Conservation (phyloP, 352 stramenopile genomes). For the Paralagenidium karlingii region DNA sequence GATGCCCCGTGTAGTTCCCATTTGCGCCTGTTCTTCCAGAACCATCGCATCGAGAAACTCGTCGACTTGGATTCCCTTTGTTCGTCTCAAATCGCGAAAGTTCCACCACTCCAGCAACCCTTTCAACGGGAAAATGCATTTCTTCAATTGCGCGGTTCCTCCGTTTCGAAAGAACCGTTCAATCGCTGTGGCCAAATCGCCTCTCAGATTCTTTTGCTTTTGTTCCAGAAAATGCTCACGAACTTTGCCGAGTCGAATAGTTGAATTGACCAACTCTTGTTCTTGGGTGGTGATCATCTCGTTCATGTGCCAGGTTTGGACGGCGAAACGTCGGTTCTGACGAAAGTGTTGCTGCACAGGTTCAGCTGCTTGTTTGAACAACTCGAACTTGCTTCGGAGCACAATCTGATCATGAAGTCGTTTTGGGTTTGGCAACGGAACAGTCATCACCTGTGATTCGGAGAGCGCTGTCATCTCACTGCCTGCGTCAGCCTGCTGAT, state of each 20-base stretch:
- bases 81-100: slow-evolving; percentile 18
- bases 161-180: slow-evolving; percentile 30
- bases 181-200: slow-evolving; percentile 25
- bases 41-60: slow-evolving; percentile 9
- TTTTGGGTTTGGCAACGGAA: slow-evolving; percentile 13
- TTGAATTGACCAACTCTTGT: slow-evolving; percentile 39
- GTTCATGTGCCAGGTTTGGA: slow-evolving; percentile 50
- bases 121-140: slow-evolving; percentile 46
- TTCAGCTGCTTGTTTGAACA: slow-evolving; percentile 29
- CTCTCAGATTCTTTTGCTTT: slow-evolving; percentile 21
- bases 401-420: slow-evolving; percentile 30
- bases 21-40: slow-evolving; percentile 5
- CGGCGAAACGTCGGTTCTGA: slow-evolving; percentile 22
- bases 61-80: slow-evolving; percentile 14
- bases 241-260: slow-evolving; percentile 32
- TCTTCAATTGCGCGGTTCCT: slow-evolving; percentile 31
- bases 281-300: slow-evolving; percentile 30
- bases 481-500: neutral
- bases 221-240: slow-evolving; percentile 40
- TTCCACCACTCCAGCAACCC: slow-evolving; percentile 59
- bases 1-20: slow-evolving; percentile 14
- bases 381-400: slow-evolving; percentile 49
- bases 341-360: slow-evolving; percentile 49
- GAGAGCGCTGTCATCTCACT: too few species aligned
- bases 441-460: slow-evolving; percentile 6